A percentile compares a stretch with the other conserved stretches of the same genome.
Evolutionary conservation across 1,284 basidiomycete genomes (phyloP).

Genomic region (Naganishia sp.): DNA sequence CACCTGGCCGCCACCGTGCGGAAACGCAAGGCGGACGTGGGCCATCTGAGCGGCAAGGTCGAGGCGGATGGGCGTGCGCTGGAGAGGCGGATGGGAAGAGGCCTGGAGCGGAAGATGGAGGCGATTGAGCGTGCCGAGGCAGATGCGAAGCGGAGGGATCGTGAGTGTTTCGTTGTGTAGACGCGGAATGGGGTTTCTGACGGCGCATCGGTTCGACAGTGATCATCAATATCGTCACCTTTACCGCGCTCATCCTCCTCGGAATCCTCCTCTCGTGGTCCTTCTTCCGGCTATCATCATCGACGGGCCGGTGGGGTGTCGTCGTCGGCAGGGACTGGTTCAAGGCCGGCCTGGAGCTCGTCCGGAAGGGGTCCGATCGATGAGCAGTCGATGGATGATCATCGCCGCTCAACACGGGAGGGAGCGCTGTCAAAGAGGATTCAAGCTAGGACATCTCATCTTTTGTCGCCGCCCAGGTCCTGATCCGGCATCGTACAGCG

Average conservation of each 20-base stretch:
- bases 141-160: conserved; percentile 20
- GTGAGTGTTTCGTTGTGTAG: neutral
- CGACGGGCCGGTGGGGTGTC: neutral
- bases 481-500: no score
- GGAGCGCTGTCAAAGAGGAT: no score
- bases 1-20: neutral
- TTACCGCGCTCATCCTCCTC: conserved; percentile 13
- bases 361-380: neutral
- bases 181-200: no score
- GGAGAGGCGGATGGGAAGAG: conserved; percentile 14
- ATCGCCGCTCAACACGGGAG: no score
- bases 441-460: no score
- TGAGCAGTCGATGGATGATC: no score
- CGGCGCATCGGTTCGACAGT: neutral
- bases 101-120: conserved; percentile 17
- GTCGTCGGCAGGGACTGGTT: neutral
- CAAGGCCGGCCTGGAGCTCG: neutral
- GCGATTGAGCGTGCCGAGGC: conserved; percentile 9
- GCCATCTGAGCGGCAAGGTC: neutral
- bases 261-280: neutral
- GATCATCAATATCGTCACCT: conserved; percentile 21
- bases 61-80: neutral
- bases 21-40: neutral
- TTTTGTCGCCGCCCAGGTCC: no score
- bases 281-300: neutral